Base-by-base conservation (phyloP, 768 basidiomycete species). In the Hebeloma cylindrosporum region DNA sequence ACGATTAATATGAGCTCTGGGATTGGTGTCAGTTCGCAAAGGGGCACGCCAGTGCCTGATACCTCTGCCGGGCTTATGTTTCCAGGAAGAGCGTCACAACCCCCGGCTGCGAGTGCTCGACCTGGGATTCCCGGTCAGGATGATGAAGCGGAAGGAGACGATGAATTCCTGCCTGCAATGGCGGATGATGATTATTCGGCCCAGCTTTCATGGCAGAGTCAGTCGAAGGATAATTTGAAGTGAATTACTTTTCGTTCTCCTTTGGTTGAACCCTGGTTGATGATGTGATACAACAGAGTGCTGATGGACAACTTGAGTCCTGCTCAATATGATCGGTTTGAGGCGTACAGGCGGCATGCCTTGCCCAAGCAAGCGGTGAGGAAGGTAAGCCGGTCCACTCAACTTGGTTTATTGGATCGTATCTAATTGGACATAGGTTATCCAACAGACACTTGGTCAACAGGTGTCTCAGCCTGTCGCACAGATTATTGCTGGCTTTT, bases 171-270 rank as follows among this genome's bases (percentile, higher is more conserved):
- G 25, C 86, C 87, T 32, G 86, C 85, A 6, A 90, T 91, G 88
- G 88, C 88, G 1, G 89, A 92, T 49, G 89, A 91, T 50, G 89
- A 91, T 51, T 91, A 89, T 62, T 88, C 88, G 8, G 85, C 87
- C 1, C 89, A 90, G 55, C 60, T 84, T 43, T 83, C 83, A 3
- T 90, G 82, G 80, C 84, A 90, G 66, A 89, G 85, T 50, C 88
- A 91, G 69, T 88, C 88, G 33, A 91, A 91, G 54, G 88, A 88
- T 59, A 91, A 92, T 59, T 68, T 91, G 21, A 91, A 88, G 88
- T 90, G 46, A 25, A 57, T 53, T 28, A 41, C 23, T 29, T 36
- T 4, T 5, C 28, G 54, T 33, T 21, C 36, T 2, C 29, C 21
- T 11, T 33, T 5, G 5, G 13, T 16, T 33, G 6, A 4, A 23